These are phyloP conservation scores for Suillus lakei DNA, from an alignment of 768 basidiomycete species.

Conservation along the genomic window DNA sequence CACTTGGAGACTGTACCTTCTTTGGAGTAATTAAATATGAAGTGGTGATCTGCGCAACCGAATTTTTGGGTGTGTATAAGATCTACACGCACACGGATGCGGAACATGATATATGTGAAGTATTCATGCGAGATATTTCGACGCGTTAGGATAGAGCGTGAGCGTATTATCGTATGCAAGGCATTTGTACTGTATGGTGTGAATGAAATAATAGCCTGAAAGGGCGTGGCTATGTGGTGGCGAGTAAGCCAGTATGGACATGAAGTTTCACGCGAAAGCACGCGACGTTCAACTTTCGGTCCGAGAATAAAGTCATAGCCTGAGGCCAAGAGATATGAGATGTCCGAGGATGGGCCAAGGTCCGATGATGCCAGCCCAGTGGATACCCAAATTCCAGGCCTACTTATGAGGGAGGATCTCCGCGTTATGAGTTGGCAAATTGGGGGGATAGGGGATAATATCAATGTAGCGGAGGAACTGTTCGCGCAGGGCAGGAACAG, in stretches of 20 bases:
- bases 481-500: conserved; percentile 15
- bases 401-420: not conserved
- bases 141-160: not conserved
- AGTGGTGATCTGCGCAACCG: not conserved
- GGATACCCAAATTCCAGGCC: not conserved
- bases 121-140: not conserved
- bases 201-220: not conserved
- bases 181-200: not conserved
- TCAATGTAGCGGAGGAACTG: conserved; percentile 14
- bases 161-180: not conserved
- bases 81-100: not conserved
- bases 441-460: conserved; percentile 10
- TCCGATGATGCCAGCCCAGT: not conserved
- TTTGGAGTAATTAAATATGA: not conserved
- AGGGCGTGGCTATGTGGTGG: not conserved
- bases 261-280: not conserved
- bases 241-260: not conserved
- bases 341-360: not conserved
- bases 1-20: not conserved
- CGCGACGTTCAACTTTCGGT: not conserved
- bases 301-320: not conserved
- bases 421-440: not conserved
- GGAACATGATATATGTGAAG: not conserved
- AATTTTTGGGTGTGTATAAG: not conserved
- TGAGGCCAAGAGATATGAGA: not conserved